Percentiles rank a stretch among this genome's conserved stretches.
phyloP scores from a whole-genome alignment of 2,329 filamentous ascomycete genomes.

The Didymella arachidicola region DNA sequence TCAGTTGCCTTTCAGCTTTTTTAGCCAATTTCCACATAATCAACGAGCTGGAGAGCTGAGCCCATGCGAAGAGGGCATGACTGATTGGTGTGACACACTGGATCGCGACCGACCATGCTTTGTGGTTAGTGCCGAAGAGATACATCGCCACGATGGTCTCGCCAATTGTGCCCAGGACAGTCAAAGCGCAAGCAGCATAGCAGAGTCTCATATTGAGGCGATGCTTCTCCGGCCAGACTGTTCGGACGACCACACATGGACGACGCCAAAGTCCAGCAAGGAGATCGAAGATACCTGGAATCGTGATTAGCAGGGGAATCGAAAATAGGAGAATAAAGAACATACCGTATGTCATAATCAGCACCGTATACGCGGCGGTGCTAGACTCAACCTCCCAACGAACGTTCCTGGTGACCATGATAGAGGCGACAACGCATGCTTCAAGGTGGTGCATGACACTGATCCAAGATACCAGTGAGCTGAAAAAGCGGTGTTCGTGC shows the following conservation, averaged over 20 bases:
- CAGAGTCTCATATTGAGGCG: conserved; percentile 9
- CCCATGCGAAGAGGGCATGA: neutral
- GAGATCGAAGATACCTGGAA: conserved; percentile 3
- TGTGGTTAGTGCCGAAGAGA: neutral
- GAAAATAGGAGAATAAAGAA: neutral
- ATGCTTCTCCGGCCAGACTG: neutral
- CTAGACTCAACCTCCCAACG: conserved; percentile 4
- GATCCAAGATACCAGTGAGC: neutral
- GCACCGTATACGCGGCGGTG: conserved; percentile 5
- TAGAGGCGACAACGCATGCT: neutral
- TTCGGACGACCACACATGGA: neutral
- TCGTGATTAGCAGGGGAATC: neutral
- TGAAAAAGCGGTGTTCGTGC: conserved; percentile 1
- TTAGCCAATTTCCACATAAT: neutral
- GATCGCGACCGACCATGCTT: neutral
- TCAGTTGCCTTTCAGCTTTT: neutral
- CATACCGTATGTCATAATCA: conserved; percentile 10
- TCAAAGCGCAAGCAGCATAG: neutral
- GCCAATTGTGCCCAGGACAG: neutral
- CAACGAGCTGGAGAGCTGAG: neutral
- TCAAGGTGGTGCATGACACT: conserved; percentile 4
- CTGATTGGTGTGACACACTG: neutral
- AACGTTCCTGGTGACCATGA: conserved; percentile 10
- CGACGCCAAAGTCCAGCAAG: conserved; percentile 6
- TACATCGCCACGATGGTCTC: conserved; percentile 6